These are phyloP conservation scores for Mucor saturninus DNA, from an alignment of 371 early-diverging fungal genomes.

Conservation along the genomic window DNA sequence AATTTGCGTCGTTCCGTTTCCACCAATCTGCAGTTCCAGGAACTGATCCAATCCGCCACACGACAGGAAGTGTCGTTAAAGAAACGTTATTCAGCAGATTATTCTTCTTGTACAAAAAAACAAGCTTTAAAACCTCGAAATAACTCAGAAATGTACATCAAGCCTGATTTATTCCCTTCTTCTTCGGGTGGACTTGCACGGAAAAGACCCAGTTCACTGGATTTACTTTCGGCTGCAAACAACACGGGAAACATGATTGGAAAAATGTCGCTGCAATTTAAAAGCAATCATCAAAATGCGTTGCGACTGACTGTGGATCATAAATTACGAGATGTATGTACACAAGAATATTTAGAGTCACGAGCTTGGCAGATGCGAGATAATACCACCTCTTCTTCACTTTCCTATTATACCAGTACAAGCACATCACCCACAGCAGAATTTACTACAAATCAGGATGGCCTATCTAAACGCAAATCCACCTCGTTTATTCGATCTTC, in stretches of 20 bases:
- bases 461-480: constrained; percentile 37
- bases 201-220: constrained; percentile 43
- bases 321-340: constrained; percentile 52
- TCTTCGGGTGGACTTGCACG: neutral
- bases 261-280: constrained; percentile 44
- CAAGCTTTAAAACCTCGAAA: constrained; percentile 29
- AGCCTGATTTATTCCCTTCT: constrained; percentile 19
- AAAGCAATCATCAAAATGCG: constrained; percentile 47
- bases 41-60: constrained; percentile 2
- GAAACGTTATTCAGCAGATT: constrained; percentile 43
- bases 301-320: constrained; percentile 46
- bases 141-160: constrained; percentile 39
- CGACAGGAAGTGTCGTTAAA: constrained; percentile 11
- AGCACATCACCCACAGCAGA: neutral
- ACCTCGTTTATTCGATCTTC: constrained; percentile 45
- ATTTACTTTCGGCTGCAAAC: constrained; percentile 30
- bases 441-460: neutral
- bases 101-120: constrained; percentile 18
- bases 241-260: constrained; percentile 38
- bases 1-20: constrained; percentile 18
- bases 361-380: constrained; percentile 46
- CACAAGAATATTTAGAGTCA: constrained; percentile 51
- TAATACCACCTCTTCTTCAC: constrained; percentile 3
- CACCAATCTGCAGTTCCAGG: constrained; percentile 17
- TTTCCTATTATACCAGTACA: neutral